A percentile compares a stretch with the other conserved stretches of the same genome.
Conservation (phyloP, 345 rosid species). For the Noccaea caerulescens region DNA sequence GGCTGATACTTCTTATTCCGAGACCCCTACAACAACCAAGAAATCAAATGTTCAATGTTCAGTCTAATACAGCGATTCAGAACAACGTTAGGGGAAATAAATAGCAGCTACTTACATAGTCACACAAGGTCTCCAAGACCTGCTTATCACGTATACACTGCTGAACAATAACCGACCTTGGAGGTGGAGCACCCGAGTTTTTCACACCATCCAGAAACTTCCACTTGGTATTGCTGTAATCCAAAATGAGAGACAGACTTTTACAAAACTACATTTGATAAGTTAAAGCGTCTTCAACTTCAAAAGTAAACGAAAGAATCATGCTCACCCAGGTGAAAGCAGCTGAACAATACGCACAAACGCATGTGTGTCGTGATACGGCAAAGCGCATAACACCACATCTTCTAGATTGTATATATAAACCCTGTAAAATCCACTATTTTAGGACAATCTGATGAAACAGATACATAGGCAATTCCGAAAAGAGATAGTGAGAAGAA, state of each 20-base stretch:
- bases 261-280: conserved; percentile 8
- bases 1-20: conserved; percentile 69
- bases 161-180: conserved; percentile 84
- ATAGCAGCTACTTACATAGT: conserved; percentile 62
- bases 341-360: conserved; percentile 86
- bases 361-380: conserved; percentile 84
- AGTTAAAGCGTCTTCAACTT: neutral
- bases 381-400: conserved; percentile 75
- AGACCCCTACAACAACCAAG: conserved; percentile 60
- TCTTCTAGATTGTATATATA: conserved; percentile 78
- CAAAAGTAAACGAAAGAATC: neutral
- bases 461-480: conserved; percentile 4
- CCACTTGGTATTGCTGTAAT: conserved; percentile 82
- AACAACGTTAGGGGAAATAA: neutral
- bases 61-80: conserved; percentile 22
- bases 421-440: conserved; percentile 59
- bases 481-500: neutral
- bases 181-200: conserved; percentile 86
- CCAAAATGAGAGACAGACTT: conserved; percentile 19
- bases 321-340: conserved; percentile 68
- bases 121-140: conserved; percentile 80
- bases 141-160: conserved; percentile 85
- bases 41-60: conserved; percentile 15
- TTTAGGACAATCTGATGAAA: neutral
- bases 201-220: conserved; percentile 84